Percentiles rank a stretch among this genome's conserved stretches.
These are phyloP conservation scores for Phytophthora uliginosa DNA, from an alignment of 352 stramenopile genomes.

Conservation along the genomic window DNA sequence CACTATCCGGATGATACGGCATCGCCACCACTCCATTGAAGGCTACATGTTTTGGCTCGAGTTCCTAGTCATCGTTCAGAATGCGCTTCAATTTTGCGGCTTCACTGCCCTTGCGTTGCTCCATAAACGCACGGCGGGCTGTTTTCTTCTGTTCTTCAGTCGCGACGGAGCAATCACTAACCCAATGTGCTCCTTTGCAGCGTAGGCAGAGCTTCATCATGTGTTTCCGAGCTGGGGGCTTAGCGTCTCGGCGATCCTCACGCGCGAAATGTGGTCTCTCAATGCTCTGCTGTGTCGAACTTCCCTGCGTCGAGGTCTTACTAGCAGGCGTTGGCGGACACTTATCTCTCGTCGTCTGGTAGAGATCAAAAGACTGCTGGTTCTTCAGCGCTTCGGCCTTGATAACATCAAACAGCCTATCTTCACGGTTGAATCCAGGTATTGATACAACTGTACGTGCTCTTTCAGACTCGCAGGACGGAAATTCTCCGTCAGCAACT, in stretches of 20 bases:
- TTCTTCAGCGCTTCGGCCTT: constrained; percentile 7
- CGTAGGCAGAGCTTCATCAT: constrained; percentile 1
- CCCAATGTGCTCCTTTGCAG: not conserved
- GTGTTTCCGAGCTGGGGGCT: not conserved
- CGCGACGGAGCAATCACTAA: not conserved
- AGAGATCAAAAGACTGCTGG: constrained; percentile 7
- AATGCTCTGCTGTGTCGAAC: not conserved
- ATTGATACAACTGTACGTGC: constrained; percentile 1
- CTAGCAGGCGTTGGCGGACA: not conserved
- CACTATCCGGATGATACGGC: constrained; percentile 5
- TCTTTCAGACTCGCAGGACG: not conserved
- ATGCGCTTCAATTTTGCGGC: constrained; percentile 7
- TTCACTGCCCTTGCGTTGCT: not conserved
- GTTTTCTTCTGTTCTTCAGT: constrained; percentile 11
- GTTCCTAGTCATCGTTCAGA: not conserved
- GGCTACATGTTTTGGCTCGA: not conserved
- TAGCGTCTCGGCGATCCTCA: not conserved
- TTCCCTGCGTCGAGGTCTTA: not conserved
- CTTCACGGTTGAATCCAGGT: constrained; percentile 9
- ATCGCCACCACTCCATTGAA: constrained; percentile 12
- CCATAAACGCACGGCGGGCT: not conserved
- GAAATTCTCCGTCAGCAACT: constrained; percentile 5
- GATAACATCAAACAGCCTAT: constrained; percentile 6
- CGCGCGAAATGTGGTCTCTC: not conserved
- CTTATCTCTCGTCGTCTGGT: constrained; percentile 1